Conservation (phyloP, 768 basidiomycete genomes). For the Phaeotremella fagi region DNA sequence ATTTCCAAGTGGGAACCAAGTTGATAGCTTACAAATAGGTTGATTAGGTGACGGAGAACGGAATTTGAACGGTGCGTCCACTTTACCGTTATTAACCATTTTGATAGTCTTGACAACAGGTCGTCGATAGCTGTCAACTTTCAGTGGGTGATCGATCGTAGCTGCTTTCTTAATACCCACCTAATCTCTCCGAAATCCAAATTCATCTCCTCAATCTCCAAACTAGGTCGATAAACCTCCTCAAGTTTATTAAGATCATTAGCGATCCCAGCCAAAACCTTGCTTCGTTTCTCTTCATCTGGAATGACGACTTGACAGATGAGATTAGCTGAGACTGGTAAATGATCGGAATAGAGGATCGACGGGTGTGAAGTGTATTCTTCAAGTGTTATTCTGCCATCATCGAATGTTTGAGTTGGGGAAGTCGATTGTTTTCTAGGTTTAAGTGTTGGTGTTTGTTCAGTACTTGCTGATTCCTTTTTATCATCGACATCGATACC, state of each 20-base stretch:
- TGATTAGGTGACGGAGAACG: conserved; percentile 24
- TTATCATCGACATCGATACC: too few species aligned
- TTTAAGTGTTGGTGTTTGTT: background rate
- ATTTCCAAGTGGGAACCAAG: background rate
- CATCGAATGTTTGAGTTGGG: background rate
- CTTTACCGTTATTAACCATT: conserved; percentile 27
- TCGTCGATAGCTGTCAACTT: conserved; percentile 15
- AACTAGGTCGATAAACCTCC: conserved; percentile 28
- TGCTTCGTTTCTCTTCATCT: conserved; percentile 24
- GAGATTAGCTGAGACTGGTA: conserved; percentile 28
- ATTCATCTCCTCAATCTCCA: conserved; percentile 21
- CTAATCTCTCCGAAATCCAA: conserved; percentile 32
- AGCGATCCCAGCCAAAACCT: conserved; percentile 11
- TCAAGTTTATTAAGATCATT: conserved; percentile 33
- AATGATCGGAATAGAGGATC: conserved; percentile 39
- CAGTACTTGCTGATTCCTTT: background rate
- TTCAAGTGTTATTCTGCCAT: background rate
- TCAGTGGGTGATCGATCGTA: too few species aligned
- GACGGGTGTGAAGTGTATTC: conserved; percentile 25
- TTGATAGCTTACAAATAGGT: conserved; percentile 26
- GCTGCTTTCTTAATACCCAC: conserved; percentile 16
- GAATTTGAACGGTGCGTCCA: conserved; percentile 31
- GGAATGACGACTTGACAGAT: conserved; percentile 18
- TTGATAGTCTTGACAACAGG: conserved; percentile 11
- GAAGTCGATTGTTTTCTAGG: background rate